Evolutionary conservation across 129 eudicot genomes (phyloP), one percentile per base, ranked within the genome.

Genomic region (Escallonia herrerae): DNA sequence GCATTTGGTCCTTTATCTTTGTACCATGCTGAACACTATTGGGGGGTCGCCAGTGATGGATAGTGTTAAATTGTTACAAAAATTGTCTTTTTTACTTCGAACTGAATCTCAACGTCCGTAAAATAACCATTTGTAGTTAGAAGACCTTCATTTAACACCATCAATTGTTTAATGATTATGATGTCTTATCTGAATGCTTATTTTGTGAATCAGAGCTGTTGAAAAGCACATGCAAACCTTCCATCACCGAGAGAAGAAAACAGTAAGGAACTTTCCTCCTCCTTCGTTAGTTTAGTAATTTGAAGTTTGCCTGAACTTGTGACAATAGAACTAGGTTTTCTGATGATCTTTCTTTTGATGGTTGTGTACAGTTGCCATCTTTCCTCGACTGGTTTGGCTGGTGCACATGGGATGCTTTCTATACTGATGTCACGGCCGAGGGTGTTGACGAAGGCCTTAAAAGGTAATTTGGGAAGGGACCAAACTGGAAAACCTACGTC

Each of bases 361-460:
- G 60, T 56, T 22, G 43, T 40, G 7, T 84, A 68, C 66, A 91
- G 98, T 71, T 91, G 70, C 96, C 98, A 15, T 69, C 82, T 41
- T 67, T 81, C 64, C 73, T 88, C 8, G 96, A 91, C 64, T 85
- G 91, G 91, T 91, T 91, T 72, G 98, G 98, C 15, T 91, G 98
- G 98, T 91, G 98, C 80, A 91, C 98, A 4, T 88, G 96, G 96
- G 98, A 91, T 77, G 98, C 98, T 74, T 91, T 91, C 70, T 91
- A 91, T 83, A 91, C 98, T 4, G 91, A 91, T 68, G 98, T 91
- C 75, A 88, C 96, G 3, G 96, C 96, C n/a, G 91, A 88, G 66
- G 96, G 96, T 15, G 91, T 88, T 56, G 85, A 91, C 58, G 83
- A 91, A 70, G 98, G 98, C 57, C 89, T 91, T 48, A 81, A 79